Evolutionary conservation across 2,329 filamentous ascomycete genomes (phyloP).

Genomic region (Penicillium psychrosexuale): DNA sequence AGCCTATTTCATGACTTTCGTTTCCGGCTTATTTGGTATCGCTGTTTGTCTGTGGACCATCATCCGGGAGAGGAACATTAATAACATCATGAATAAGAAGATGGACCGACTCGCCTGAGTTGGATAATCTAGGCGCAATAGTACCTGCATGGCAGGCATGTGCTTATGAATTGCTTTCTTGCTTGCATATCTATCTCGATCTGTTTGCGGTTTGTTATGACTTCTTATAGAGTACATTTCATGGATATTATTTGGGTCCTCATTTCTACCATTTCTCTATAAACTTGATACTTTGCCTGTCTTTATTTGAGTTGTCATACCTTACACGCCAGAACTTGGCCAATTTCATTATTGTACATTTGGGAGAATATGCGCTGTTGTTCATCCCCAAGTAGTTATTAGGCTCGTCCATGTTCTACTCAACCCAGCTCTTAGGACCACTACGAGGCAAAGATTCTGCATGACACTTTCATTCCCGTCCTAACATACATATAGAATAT

Average conservation of each 20-base stretch:
- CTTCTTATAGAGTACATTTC: slow-evolving; percentile 4
- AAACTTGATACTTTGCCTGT: slow-evolving; percentile 14
- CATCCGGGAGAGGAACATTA: slow-evolving; percentile 37
- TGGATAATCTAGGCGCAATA: neutral
- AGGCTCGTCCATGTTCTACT: neutral
- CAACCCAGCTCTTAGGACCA: neutral
- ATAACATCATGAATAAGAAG: slow-evolving; percentile 28
- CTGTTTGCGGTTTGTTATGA: neutral
- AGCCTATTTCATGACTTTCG: slow-evolving; percentile 77
- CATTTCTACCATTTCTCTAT: slow-evolving; percentile 5
- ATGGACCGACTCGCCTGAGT: slow-evolving; percentile 31
- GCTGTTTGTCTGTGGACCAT: slow-evolving; percentile 61
- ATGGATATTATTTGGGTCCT: slow-evolving; percentile 5
- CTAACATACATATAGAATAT: slow-evolving; percentile 2
- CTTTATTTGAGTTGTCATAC: neutral
- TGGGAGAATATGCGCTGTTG: neutral
- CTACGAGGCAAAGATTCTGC: neutral
- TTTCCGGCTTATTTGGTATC: slow-evolving; percentile 67
- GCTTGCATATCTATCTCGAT: neutral
- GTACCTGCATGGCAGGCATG: neutral
- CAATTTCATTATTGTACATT: neutral
- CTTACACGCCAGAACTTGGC: neutral
- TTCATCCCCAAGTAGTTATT: neutral
- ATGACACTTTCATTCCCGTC: neutral
- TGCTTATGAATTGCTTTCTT: neutral